Evolutionary conservation across 2,329 filamentous ascomycete genomes (phyloP).

Genomic region (Verticillium tricorpus): DNA sequence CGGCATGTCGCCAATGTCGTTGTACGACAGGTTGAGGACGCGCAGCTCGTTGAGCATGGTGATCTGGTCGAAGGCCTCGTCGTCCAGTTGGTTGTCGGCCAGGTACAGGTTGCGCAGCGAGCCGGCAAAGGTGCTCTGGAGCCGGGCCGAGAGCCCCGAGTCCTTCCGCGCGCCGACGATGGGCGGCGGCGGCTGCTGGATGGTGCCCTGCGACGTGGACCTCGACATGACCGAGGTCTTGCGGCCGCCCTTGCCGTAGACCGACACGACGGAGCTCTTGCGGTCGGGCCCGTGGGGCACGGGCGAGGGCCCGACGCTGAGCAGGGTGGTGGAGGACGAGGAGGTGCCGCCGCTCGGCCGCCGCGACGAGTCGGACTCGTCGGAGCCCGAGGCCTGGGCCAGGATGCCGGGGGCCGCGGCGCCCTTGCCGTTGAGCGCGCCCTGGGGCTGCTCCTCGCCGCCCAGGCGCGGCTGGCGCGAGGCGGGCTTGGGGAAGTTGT

Average conservation of each 20-base stretch:
- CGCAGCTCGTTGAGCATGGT: constrained; percentile 77
- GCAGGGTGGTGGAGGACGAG: constrained; percentile 70
- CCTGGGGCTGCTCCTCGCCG: constrained; percentile 38
- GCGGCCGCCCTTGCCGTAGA: constrained; percentile 72
- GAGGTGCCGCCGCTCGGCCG: constrained; percentile 71
- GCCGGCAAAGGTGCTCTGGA: constrained; percentile 82
- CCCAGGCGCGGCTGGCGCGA: constrained; percentile 62
- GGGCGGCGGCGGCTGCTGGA: constrained; percentile 36
- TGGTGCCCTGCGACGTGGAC: constrained; percentile 41
- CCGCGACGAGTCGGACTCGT: constrained; percentile 68
- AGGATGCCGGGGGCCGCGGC: constrained; percentile 31
- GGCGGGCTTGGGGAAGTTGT: constrained; percentile 82
- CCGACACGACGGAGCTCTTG: constrained; percentile 81
- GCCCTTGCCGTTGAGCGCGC: constrained; percentile 35
- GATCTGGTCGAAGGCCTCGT: constrained; percentile 92
- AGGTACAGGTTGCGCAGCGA: constrained; percentile 81
- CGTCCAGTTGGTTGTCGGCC: constrained; percentile 89
- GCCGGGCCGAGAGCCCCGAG: constrained; percentile 74
- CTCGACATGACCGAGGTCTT: constrained; percentile 82
- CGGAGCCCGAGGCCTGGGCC: constrained; percentile 65
- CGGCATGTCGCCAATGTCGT: constrained; percentile 88
- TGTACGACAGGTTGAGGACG: constrained; percentile 90
- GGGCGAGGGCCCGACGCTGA: constrained; percentile 73
- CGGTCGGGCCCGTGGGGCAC: constrained; percentile 55
- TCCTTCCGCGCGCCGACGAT: constrained; percentile 66